A percentile compares a stretch with the other conserved stretches of the same genome.
Evolutionary conservation across 2,329 filamentous ascomycete genomes (phyloP).

Genomic region (Didymella sp.): DNA sequence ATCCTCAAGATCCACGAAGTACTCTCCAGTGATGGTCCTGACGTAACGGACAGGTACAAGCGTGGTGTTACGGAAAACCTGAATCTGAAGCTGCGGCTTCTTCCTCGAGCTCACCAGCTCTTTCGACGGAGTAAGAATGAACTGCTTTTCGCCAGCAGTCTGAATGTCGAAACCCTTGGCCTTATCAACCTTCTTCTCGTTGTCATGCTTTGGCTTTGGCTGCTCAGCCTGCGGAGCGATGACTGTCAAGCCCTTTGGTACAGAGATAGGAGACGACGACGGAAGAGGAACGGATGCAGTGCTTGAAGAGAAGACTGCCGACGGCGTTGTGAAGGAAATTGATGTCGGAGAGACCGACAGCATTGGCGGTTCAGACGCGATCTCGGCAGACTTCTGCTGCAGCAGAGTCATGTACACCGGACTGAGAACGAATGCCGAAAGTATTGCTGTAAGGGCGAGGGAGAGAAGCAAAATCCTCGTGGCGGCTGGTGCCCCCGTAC

Average conservation of each 20-base stretch:
- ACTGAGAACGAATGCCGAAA: constrained; percentile 26
- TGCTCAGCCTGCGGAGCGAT: constrained; percentile 25
- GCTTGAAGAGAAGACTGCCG: constrained; percentile 14
- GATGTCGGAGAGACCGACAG: constrained; percentile 5
- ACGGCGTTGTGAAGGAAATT: background rate
- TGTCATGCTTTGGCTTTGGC: constrained; percentile 16
- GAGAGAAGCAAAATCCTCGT: constrained; percentile 14
- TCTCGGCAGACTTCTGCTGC: constrained; percentile 16
- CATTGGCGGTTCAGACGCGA: constrained; percentile 6
- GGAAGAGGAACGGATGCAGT: constrained; percentile 1
- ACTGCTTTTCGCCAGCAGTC: constrained; percentile 61
- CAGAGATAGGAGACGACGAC: constrained; percentile 9
- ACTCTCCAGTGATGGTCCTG: constrained; percentile 61
- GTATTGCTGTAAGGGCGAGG: constrained; percentile 27
- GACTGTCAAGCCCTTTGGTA: constrained; percentile 21
- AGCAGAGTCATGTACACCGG: constrained; percentile 22
- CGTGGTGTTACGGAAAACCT: constrained; percentile 54
- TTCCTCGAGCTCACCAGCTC: constrained; percentile 50
- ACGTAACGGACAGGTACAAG: constrained; percentile 56
- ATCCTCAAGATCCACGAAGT: constrained; percentile 58
- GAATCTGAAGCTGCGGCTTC: constrained; percentile 58
- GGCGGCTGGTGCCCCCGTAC: constrained; percentile 10
- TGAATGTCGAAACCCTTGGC: constrained; percentile 59
- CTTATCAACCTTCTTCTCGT: constrained; percentile 33
- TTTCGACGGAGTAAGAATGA: constrained; percentile 59